These are phyloP conservation scores for Niveomyces coronatus DNA, from an alignment of 2,329 filamentous ascomycete genomes.

Conservation along the genomic window DNA sequence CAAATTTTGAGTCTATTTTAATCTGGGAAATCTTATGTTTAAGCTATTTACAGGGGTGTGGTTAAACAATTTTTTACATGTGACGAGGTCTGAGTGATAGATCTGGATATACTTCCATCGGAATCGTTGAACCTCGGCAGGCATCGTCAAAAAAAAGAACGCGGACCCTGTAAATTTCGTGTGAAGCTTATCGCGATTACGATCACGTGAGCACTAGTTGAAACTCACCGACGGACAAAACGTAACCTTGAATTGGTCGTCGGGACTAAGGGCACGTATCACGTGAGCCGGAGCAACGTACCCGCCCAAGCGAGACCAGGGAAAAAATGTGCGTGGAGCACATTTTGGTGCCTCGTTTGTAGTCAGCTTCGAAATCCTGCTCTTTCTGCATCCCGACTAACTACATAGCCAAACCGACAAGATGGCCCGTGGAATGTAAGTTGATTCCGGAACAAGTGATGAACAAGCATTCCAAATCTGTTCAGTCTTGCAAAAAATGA, in stretches of 20 bases:
- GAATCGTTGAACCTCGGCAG: not conserved
- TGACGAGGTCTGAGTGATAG: not conserved
- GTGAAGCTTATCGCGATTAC: not conserved
- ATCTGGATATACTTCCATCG: constrained; percentile 1
- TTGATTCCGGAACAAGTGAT: no score
- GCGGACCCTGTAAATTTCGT: not conserved
- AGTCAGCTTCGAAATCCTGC: constrained; percentile 17
- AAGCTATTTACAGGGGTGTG: constrained; percentile 1
- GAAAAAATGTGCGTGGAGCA: constrained; percentile 23
- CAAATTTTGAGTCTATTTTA: constrained; percentile 2
- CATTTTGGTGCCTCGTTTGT: constrained; percentile 14
- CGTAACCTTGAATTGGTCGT: constrained; percentile 2
- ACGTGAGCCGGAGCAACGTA: constrained; percentile 13
- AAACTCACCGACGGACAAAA: no score
- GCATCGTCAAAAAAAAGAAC: not conserved
- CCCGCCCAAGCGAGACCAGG: constrained; percentile 16
- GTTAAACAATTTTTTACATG: constrained; percentile 3
- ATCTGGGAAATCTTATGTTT: constrained; percentile 1
- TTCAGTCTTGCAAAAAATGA: no score
- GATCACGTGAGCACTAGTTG: constrained; percentile 12
- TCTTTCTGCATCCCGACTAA: constrained; percentile 27
- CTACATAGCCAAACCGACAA: constrained; percentile 33
- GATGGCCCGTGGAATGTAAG: constrained; percentile 57
- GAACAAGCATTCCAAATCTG: no score
- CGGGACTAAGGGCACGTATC: no score